Base-by-base conservation (phyloP, 2,329 filamentous ascomycete species). In the Colletotrichum sp. region DNA sequence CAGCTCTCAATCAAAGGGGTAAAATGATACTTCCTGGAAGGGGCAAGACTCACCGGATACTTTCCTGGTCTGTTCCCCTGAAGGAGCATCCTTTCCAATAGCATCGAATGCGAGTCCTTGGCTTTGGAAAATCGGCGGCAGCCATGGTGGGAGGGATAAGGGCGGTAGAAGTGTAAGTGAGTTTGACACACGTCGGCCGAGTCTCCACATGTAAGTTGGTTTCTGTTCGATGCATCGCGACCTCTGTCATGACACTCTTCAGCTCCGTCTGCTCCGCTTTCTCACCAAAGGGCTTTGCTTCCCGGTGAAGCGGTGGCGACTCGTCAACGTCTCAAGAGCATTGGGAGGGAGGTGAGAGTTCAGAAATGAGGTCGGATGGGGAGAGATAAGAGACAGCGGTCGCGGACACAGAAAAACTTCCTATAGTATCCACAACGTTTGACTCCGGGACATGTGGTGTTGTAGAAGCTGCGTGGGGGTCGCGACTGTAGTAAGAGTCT, bases 21-120 rank as follows among this genome's bases (percentile, higher is more conserved):
- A 32, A 2, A 63, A 0, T 1, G 3, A 1, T n/a, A 36, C 0
- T 3, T 9, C 0, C 1, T 32, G 0, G 15, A 4, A 59, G 1
- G 27, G 16, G 1, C 11, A 30, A 1, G 5, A 30, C 55, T 19
- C 9, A 27, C 55, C 1, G 55, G 25, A 0, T 0, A 52, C n/a
- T 52, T 0, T 52, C 44, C 11, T 52, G 44, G 0, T 0, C 44
- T 52, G 0, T 52, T 0, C 44, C 44, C n/a, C n/a, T 13, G 0
- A 52, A 52, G 0, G 3, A 52, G 0, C 44, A 52, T 13, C 44
- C 44, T 8, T 52, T 52, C 44, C 44, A 52, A 22, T 52, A 52
- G 44, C 44, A 52, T 8, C 44, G 44, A 52, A 52, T 0, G 11
- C 44, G 44, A 5, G 44, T 52, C 44, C 44, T 52, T 22, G 3